A percentile compares a stretch with the other conserved stretches of the same genome.
phyloP scores from a whole-genome alignment of 176 grass and related monocot genomes.

The Urochloa ruziziensis region DNA sequence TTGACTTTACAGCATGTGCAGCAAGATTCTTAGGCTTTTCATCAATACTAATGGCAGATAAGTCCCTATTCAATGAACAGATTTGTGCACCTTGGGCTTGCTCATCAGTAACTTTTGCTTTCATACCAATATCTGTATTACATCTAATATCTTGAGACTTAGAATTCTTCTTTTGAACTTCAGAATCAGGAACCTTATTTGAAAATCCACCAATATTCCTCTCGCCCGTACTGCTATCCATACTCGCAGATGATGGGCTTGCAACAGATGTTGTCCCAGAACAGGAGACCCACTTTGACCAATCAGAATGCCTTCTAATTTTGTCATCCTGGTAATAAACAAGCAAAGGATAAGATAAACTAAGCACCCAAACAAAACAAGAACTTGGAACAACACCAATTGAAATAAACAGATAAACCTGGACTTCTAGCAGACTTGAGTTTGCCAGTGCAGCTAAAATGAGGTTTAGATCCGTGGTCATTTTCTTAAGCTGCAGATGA shows the following conservation, averaged over 20 bases:
- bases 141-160: slow-evolving; percentile 31
- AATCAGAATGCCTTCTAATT: slow-evolving; percentile 61
- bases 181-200: slow-evolving; percentile 28
- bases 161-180: slow-evolving; percentile 45
- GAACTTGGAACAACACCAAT: neutral
- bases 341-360: slow-evolving; percentile 19
- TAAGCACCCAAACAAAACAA: neutral
- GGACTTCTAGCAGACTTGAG: slow-evolving; percentile 65
- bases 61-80: slow-evolving; percentile 37
- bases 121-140: slow-evolving; percentile 13
- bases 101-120: slow-evolving; percentile 38
- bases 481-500: slow-evolving; percentile 64
- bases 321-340: slow-evolving; percentile 52
- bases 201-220: slow-evolving; percentile 20
- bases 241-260: slow-evolving; percentile 37
- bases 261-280: slow-evolving; percentile 36
- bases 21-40: slow-evolving; percentile 34
- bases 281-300: slow-evolving; percentile 59
- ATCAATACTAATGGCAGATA: slow-evolving; percentile 23
- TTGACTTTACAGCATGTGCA: slow-evolving; percentile 24
- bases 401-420: slow-evolving; percentile 49
- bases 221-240: slow-evolving; percentile 31
- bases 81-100: slow-evolving; percentile 25
- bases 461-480: slow-evolving; percentile 58
- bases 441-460: slow-evolving; percentile 57